These are phyloP conservation scores for Gossypium gossypioides DNA, from an alignment of 441 rosid genomes.

Conservation along the genomic window DNA sequence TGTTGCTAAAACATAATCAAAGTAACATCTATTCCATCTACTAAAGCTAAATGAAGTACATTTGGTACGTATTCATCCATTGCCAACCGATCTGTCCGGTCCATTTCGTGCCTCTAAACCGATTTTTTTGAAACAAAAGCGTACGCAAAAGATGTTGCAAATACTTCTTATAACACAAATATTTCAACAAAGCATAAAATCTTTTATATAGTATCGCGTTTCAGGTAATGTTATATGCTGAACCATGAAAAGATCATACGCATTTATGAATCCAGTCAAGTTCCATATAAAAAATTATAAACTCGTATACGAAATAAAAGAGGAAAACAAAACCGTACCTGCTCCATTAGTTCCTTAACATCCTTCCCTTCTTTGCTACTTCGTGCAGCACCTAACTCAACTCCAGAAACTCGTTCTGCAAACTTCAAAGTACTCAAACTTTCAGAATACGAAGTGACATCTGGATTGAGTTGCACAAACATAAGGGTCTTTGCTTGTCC, in stretches of 20 bases:
- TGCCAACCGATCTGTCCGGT: not conserved
- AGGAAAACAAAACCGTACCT: constrained; percentile 23
- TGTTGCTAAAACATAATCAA: too few relatives aligned
- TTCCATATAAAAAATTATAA: not conserved
- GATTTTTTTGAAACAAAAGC: not conserved
- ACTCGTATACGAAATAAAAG: not conserved
- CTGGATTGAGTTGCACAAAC: constrained; percentile 69
- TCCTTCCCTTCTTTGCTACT: constrained; percentile 57
- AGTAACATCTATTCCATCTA: too few relatives aligned
- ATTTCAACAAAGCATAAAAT: not conserved
- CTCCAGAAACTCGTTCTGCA: constrained; percentile 61
- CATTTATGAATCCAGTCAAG: not conserved
- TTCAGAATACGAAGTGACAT: constrained; percentile 41
- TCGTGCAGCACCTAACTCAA: constrained; percentile 62
- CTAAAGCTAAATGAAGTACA: too few relatives aligned
- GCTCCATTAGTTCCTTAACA: constrained; percentile 51
- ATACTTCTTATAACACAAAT: not conserved
- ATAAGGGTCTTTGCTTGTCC: constrained; percentile 65
- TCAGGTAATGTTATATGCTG: not conserved
- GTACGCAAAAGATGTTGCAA: not conserved
- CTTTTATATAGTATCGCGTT: not conserved
- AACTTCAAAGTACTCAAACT: constrained; percentile 54
- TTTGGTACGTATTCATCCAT: not conserved
- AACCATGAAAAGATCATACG: not conserved
- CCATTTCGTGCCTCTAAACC: not conserved